Base-by-base conservation (phyloP, 495 filamentous ascomycete genomes). In the Penicillium parvum region DNA sequence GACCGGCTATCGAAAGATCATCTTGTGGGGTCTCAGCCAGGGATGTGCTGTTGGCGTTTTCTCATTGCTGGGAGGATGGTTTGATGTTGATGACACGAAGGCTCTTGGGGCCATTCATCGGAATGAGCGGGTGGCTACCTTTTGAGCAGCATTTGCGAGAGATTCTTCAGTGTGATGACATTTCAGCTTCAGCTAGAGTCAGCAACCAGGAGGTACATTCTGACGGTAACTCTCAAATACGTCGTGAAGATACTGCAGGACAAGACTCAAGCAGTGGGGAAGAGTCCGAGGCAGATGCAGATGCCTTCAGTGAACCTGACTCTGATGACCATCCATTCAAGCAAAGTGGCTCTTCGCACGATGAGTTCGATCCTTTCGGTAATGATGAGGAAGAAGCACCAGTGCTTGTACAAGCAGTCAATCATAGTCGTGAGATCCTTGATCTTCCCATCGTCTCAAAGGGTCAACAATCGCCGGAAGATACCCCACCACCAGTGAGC, bases 91-190 rank as follows among this genome's bases (percentile, higher is more conserved):
- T 12, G 63, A 43, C 0, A 21, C 18, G 17, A 32, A 19, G n/a
- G 3, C 9, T 8, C 8, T 52, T 21, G 57, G 60, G 4, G 78
- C 58, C n/a, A 2, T 69, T 77, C 37, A 52, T 82, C 43, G 79
- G 77, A 7, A 72, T 83, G 56, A 73, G 71, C 49, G 73, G 74
- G 37, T 77, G 76, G 66, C 52, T 77, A 36, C 78, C 79, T 32
- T 77, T 82, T 46, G 45, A 61, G 15, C 48, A 61, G 28, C 45
- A 49, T 7, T 35, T 75, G 18, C 30, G 46, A 3, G 64, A 60
- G 18, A 58, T 69, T 36, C 29, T 47, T 6, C 27, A 21, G 19
- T 44, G 27, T 10, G 6, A 28, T 18, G 34, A 23, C 1, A 22
- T 14, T 7, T 20, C 11, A 1, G 11, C 7, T 0, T 14, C 11